Evolutionary conservation across 208 protist genomes (phyloP).

Genomic region (Zelonia costaricensis): DNA sequence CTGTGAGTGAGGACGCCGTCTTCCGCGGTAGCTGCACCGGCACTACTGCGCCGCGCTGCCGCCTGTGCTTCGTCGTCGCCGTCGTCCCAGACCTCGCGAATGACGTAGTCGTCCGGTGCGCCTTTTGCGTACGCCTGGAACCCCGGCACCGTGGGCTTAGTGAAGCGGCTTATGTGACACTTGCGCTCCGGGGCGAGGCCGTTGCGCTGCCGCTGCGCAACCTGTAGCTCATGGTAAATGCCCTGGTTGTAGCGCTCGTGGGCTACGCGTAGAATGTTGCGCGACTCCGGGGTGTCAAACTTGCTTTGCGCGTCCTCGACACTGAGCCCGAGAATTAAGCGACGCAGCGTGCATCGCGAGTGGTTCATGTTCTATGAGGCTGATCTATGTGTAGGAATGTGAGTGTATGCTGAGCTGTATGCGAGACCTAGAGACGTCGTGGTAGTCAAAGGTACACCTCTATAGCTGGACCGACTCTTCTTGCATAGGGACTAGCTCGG

Average conservation of each 20-base stretch:
- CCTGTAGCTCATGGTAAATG: slow-evolving; percentile 79
- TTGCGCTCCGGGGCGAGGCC: slow-evolving; percentile 60
- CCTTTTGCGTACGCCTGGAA: slow-evolving; percentile 86
- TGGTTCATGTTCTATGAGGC: slow-evolving; percentile 33
- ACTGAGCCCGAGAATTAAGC: slow-evolving; percentile 85
- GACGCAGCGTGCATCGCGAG: slow-evolving; percentile 31
- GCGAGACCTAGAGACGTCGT: no score
- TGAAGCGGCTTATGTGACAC: slow-evolving; percentile 78
- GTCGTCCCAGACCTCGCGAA: slow-evolving; percentile 70
- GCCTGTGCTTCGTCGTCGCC: slow-evolving; percentile 2
- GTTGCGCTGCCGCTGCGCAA: slow-evolving; percentile 74
- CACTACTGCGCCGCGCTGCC: no score
- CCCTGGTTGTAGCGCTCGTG: slow-evolving; percentile 85
- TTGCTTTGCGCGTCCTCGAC: slow-evolving; percentile 90
- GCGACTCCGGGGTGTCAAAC: slow-evolving; percentile 77
- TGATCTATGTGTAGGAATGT: neutral
- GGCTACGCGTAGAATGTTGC: slow-evolving; percentile 60
- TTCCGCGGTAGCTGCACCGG: neutral
- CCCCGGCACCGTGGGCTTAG: slow-evolving; percentile 72
- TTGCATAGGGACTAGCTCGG: no score
- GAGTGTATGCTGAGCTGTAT: no score
- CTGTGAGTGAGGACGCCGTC: slow-evolving; percentile 8
- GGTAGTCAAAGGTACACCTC: no score
- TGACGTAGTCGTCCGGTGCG: slow-evolving; percentile 66
- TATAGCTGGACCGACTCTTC: no score